A percentile compares a stretch with the other conserved stretches of the same genome.
phyloP scores from a whole-genome alignment of 1,284 basidiomycete genomes.

The Afroboletus lepidellus region DNA sequence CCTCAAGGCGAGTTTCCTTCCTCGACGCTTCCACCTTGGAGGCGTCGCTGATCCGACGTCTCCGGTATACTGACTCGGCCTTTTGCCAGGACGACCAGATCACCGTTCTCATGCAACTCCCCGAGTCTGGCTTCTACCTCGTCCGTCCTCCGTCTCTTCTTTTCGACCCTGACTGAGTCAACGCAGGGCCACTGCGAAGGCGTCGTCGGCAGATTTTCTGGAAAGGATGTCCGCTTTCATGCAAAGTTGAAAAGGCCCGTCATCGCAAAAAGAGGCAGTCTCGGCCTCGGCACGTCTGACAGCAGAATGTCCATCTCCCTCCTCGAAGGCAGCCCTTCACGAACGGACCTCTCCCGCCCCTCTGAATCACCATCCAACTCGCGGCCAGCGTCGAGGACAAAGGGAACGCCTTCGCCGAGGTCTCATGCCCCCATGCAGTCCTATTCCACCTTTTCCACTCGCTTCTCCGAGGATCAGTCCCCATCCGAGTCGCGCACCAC shows the following conservation, averaged over 20 bases:
- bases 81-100: slow-evolving; percentile 71
- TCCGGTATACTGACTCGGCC: slow-evolving; percentile 11
- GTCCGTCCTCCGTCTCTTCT: slow-evolving; percentile 40
- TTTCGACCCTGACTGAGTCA: neutral
- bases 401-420: slow-evolving; percentile 24
- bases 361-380: slow-evolving; percentile 26
- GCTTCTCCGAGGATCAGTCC: slow-evolving; percentile 14
- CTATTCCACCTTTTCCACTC: slow-evolving; percentile 17
- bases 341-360: neutral
- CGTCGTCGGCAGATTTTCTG: slow-evolving; percentile 66
- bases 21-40: neutral
- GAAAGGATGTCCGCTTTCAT: slow-evolving; percentile 62
- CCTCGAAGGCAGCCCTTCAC: slow-evolving; percentile 9
- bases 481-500: slow-evolving; percentile 1
- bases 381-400: slow-evolving; percentile 17
- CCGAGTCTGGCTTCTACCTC: slow-evolving; percentile 56
- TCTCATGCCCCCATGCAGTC: slow-evolving; percentile 16
- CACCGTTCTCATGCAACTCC: slow-evolving; percentile 74
- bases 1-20: slow-evolving; percentile 53
- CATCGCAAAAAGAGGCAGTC: slow-evolving; percentile 59
- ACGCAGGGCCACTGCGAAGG: slow-evolving; percentile 83
- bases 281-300: slow-evolving; percentile 3
- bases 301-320: slow-evolving; percentile 19
- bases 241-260: slow-evolving; percentile 79
- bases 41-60: neutral